Base-by-base conservation (phyloP, 2,329 filamentous ascomycete genomes). In the Orbilia quercus region DNA sequence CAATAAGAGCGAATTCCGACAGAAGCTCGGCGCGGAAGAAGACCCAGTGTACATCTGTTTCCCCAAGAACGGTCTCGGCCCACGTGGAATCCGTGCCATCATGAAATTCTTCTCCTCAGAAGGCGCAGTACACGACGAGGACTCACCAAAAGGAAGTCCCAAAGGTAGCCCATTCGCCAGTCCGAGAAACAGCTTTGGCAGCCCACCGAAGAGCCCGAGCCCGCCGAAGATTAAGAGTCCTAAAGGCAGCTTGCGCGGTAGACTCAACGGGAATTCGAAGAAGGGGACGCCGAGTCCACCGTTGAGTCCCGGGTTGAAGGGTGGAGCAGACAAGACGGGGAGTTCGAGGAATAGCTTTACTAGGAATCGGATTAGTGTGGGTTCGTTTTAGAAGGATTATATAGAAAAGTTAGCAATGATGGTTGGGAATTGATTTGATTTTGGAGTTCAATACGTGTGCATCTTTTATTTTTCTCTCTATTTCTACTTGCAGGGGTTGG, bases 21-120 rank as follows among this genome's bases (percentile, higher is more conserved):
- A 91, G 82, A 97, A 97, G 85, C 87, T 97, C 80, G 93, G 93
- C 59, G 91, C 91, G 2, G 83, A 87, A 67, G 91, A 93, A 73
- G 92, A 96, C 78, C 88, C 90, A 51, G 88, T 94, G 25, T 97
- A 91, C 81, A 92, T 97, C 76, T 92, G 91, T 79, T 97, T 96
- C 81, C 93, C 93, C 42, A 89, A 90, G 67, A 89, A 92, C 78
- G 92, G 93, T 6, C 84, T 97, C 25, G 92, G 92, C 1, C 88
- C 93, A 48, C 87, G 89, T 75, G 93, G 92, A 45, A 88, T 92
- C 75, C 88, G 90, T 80, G 91, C 92, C n/a, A 88, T 97, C 76
- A 85, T 96, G 82, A 90, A 89, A 79, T 96, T 96, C 83, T 73
- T 73, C 60, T 73, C 69, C 2, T 66, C 60, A 9, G 69, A 73